Evolutionary conservation across 2,329 filamentous ascomycete genomes (phyloP), one percentile per base, ranked within the genome.

Genomic region (Clonostachys solani): DNA sequence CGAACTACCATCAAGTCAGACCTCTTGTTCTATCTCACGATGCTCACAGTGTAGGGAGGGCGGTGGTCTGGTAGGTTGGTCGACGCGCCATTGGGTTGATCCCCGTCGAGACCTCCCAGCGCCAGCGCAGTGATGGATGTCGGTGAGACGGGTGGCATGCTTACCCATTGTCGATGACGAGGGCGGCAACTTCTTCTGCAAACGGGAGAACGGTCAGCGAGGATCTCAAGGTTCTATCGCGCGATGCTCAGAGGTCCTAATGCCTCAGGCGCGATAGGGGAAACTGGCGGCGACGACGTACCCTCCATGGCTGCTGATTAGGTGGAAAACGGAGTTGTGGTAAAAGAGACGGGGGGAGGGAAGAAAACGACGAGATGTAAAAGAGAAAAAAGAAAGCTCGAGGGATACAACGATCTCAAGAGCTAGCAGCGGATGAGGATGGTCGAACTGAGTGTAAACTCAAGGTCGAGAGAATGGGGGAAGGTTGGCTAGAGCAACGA

Each of bases 81-180:
- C 23, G 40, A 18, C 17, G 40, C 16, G 40, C 40, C 13, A 23
- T 17, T 17, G 40, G 17, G n/a, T 38, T 33, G n/a, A 19, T 43
- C 17, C 33, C 42, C 15, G 42, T 41, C 16, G 42, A 13, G 33
- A 40, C 19, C 15, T 6, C 35, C 34, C 16, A 35, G 34, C 18
- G 44, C 38, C 37, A 34, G 38, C 44, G 37, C 42, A 38, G 45
- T 52, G 60, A 60, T 60, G 65, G 60, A 60, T 60, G 65, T 63
- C 60, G 61, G 61, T 65, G 64, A 67, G 61, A 59, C 52, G 58
- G 59, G 59, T 46, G 49, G 50, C 48, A 65, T 77, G 80, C 92
- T 89, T 92, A 99, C 94, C 94, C 94, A 97, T 99, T 99, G 92
- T 99, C 94, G 81, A 99, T 97, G 78, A 99, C 94, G 89, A 99